Conservation (phyloP, 441 rosid species). For the Macaranga tanarius region DNA sequence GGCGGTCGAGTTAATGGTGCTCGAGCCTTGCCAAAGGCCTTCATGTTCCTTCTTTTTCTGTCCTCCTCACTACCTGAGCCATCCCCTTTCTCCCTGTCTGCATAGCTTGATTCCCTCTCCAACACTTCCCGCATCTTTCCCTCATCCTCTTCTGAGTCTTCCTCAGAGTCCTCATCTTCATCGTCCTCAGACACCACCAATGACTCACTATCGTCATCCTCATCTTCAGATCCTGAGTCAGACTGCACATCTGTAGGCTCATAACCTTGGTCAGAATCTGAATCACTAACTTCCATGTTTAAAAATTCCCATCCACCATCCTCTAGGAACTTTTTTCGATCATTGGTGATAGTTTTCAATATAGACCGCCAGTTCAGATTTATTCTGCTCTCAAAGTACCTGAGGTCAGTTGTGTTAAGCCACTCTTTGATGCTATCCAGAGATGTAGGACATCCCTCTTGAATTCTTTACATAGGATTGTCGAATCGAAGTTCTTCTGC, state of each 20-base stretch:
- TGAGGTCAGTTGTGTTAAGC: constrained; percentile 84
- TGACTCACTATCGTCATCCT: constrained; percentile 64
- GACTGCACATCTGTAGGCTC: constrained; percentile 76
- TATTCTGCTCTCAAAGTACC: constrained; percentile 88
- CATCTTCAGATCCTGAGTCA: constrained; percentile 76
- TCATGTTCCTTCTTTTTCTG: constrained; percentile 78
- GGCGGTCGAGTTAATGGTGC: constrained; percentile 29
- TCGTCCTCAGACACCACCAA: constrained; percentile 87
- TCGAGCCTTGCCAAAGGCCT: constrained; percentile 67
- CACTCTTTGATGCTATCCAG: constrained; percentile 90
- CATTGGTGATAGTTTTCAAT: constrained; percentile 76
- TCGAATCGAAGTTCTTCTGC: constrained; percentile 90
- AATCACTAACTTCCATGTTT: constrained; percentile 82
- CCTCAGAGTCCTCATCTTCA: constrained; percentile 64
- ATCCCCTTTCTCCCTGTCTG: constrained; percentile 77
- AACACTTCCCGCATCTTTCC: constrained; percentile 96
- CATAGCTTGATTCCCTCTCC: constrained; percentile 89
- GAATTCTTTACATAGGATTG: constrained; percentile 84
- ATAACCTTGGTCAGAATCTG: constrained; percentile 85
- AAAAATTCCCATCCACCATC: constrained; percentile 95
- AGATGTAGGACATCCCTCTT: constrained; percentile 69
- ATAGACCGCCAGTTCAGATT: constrained; percentile 92
- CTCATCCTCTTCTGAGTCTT: constrained; percentile 79
- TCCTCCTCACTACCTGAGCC: constrained; percentile 93
- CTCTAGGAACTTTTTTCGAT: constrained; percentile 75